Percentiles rank a stretch among this genome's conserved stretches.
Evolutionary conservation across 352 stramenopile species (phyloP).

Genomic region (Pythium guiyangense): DNA sequence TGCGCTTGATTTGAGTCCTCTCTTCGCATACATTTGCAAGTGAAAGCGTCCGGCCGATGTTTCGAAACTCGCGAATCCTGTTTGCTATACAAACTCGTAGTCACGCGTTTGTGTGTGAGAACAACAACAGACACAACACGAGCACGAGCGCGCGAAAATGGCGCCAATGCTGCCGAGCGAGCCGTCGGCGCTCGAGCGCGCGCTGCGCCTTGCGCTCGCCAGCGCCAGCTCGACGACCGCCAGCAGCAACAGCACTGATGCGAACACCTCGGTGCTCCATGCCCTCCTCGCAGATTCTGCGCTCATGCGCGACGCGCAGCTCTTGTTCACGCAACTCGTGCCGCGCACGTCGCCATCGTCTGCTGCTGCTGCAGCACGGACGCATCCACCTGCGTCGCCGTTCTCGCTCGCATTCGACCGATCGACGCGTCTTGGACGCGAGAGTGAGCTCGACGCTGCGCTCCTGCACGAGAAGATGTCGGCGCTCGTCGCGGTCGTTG

Average conservation of each 20-base stretch:
- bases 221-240: not conserved
- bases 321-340: conserved; percentile 39
- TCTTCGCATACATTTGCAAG: too few species aligned
- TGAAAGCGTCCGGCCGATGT: too few species aligned
- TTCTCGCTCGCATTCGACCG: conserved; percentile 6
- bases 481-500: conserved; percentile 44
- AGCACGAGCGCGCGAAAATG: conserved; percentile 12
- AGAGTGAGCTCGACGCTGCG: conserved; percentile 5
- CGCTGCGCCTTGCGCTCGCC: conserved; percentile 3
- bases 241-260: not conserved
- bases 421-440: not conserved
- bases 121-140: too few species aligned
- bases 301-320: conserved; percentile 27
- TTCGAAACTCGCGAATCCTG: too few species aligned
- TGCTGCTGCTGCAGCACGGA: not conserved
- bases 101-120: not conserved
- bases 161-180: not conserved
- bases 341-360: conserved; percentile 10
- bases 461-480: conserved; percentile 27
- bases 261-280: not conserved
- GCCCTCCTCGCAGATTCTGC: conserved; percentile 10
- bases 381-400: conserved; percentile 3
- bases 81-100: not conserved
- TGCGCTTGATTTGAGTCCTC: too few species aligned
- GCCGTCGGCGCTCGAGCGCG: conserved; percentile 1